Evolutionary conservation across 768 basidiomycete species (phyloP).

Genomic region (Boletus huronensis): DNA sequence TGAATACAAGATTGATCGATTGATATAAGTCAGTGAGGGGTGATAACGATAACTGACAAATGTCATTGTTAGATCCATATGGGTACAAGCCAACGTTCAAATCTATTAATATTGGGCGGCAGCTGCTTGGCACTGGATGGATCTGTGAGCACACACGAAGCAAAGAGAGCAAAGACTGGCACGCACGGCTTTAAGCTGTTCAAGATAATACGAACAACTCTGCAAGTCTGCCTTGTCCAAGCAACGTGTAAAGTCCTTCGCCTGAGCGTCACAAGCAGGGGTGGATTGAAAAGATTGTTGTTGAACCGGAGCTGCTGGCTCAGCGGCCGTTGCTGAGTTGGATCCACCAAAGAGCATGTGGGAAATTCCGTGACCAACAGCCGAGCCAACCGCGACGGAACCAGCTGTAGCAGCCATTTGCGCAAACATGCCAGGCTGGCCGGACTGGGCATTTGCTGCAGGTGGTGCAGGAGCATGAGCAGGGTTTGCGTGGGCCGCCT

Average conservation of each 20-base stretch:
- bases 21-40: slow-evolving; percentile 1
- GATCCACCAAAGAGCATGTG: slow-evolving; percentile 85
- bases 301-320: slow-evolving; percentile 47
- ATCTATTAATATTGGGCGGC: slow-evolving; percentile 52
- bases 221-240: slow-evolving; percentile 76
- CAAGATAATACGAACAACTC: slow-evolving; percentile 83
- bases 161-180: not conserved
- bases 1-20: not conserved
- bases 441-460: slow-evolving; percentile 33
- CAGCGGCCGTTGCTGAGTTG: slow-evolving; percentile 39
- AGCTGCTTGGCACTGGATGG: slow-evolving; percentile 66
- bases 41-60: slow-evolving; percentile 1
- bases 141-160: slow-evolving; percentile 7
- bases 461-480: slow-evolving; percentile 41
- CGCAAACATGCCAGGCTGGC: slow-evolving; percentile 68
- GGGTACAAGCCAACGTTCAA: slow-evolving; percentile 3
- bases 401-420: slow-evolving; percentile 92
- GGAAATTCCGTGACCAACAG: slow-evolving; percentile 87
- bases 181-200: slow-evolving; percentile 84
- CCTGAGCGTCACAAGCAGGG: slow-evolving; percentile 69
- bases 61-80: slow-evolving; percentile 8
- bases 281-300: slow-evolving; percentile 43
- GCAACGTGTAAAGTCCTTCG: slow-evolving; percentile 86
- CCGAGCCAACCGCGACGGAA: slow-evolving; percentile 84
- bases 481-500: slow-evolving; percentile 42